A percentile compares a stretch with the other conserved stretches of the same genome.
phyloP scores from a whole-genome alignment of 1,139 yeast species.

The Nakaseomyces glabratus region DNA sequence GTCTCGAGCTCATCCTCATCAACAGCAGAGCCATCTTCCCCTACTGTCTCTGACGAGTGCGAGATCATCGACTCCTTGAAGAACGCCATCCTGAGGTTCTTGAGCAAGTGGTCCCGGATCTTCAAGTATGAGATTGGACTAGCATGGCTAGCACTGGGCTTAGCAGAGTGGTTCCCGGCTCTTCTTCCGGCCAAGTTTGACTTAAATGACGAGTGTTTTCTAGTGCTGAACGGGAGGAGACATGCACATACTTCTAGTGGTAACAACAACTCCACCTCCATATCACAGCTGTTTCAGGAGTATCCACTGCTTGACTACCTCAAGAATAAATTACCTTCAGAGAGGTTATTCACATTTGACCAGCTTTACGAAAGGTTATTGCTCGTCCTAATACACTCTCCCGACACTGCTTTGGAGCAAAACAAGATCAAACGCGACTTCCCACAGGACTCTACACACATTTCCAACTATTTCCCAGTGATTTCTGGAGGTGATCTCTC shows the following conservation, averaged over 20 bases:
- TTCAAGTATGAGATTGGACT: conserved; percentile 74
- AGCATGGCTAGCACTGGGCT: conserved; percentile 78
- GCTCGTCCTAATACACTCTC: conserved; percentile 66
- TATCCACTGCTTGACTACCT: conserved; percentile 25
- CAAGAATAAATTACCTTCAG: conserved; percentile 16
- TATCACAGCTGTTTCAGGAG: conserved; percentile 22
- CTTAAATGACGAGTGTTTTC: conserved; percentile 14
- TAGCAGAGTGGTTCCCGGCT: conserved; percentile 83
- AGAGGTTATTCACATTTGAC: conserved; percentile 35
- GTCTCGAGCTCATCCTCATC: conserved; percentile 8
- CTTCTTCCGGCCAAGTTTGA: conserved; percentile 2
- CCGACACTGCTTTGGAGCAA: conserved; percentile 35
- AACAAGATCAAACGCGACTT: conserved; percentile 16
- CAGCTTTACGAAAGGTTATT: conserved; percentile 71
- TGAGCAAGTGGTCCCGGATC: conserved; percentile 69
- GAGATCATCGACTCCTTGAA: conserved; percentile 51
- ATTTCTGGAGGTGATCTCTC: conserved; percentile 53
- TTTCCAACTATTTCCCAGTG: conserved; percentile 35
- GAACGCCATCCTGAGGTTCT: conserved; percentile 52
- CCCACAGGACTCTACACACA: conserved; percentile 11
- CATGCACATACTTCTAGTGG: conserved; percentile 12
- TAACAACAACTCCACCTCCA: conserved; percentile 6
- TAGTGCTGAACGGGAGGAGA: conserved; percentile 25
- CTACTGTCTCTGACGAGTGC: conserved; percentile 34
- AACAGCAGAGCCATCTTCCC: conserved; percentile 14